These are phyloP conservation scores for Gossypium longicalyx DNA, from an alignment of 345 rosid genomes.

Conservation along the genomic window DNA sequence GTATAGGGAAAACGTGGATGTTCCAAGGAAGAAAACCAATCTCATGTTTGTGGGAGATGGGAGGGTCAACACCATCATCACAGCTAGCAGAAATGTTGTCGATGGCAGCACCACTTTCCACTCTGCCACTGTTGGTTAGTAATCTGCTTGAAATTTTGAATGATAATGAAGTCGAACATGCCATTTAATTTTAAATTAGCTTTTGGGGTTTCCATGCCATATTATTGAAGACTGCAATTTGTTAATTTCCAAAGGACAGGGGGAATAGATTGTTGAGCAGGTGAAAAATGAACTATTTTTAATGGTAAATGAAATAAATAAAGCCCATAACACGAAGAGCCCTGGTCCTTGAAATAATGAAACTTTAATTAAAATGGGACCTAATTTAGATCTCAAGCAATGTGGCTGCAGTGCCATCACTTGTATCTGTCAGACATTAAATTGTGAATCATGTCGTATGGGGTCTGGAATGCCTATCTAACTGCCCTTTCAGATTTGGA, in stretches of 20 bases:
- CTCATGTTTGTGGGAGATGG: conserved; percentile 96
- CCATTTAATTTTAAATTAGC: background rate
- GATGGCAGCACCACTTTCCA: conserved; percentile 90
- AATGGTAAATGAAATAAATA: no score
- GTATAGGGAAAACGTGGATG: conserved; percentile 76
- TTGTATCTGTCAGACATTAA: background rate
- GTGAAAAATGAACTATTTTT: background rate
- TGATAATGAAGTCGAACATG: background rate
- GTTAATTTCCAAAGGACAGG: background rate
- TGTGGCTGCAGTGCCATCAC: background rate
- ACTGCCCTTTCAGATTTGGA: background rate
- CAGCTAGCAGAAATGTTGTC: conserved; percentile 63
- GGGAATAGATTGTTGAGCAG: background rate
- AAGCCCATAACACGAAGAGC: background rate
- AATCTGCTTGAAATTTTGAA: background rate
- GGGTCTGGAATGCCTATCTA: background rate
- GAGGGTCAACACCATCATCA: conserved; percentile 58
- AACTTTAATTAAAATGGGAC: background rate
- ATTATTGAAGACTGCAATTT: background rate
- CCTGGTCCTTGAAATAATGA: background rate
- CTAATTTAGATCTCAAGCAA: background rate
- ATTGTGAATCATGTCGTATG: background rate
- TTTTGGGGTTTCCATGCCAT: background rate
- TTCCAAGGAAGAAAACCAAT: conserved; percentile 49
- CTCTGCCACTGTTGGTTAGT: conserved; percentile 86